These are phyloP conservation scores for Wallacemonas rigidus DNA, from an alignment of 208 protist species.

Conservation along the genomic window DNA sequence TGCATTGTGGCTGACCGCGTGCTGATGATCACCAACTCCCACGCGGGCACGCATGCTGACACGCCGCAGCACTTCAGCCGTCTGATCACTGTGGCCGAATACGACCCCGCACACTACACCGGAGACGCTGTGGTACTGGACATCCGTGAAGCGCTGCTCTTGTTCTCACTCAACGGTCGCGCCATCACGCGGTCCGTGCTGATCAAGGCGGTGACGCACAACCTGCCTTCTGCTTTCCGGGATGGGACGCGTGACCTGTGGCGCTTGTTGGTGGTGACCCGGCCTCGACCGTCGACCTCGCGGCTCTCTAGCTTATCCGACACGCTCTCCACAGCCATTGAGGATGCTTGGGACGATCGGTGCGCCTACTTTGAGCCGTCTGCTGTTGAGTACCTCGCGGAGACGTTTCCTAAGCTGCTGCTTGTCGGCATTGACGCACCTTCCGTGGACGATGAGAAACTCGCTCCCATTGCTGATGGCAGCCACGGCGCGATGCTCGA, in stretches of 20 bases:
- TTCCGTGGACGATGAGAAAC: conserved; percentile 51
- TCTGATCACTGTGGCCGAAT: conserved; percentile 32
- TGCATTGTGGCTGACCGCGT: conserved; percentile 60
- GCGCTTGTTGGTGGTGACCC: conserved; percentile 57
- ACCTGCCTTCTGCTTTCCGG: conserved; percentile 18
- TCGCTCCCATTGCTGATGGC: conserved; percentile 41
- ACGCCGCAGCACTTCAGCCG: conserved; percentile 60
- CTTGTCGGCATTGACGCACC: conserved; percentile 72
- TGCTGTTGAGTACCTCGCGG: conserved; percentile 46
- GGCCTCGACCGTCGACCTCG: background rate
- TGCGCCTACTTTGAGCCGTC: conserved; percentile 53
- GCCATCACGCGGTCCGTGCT: conserved; percentile 45
- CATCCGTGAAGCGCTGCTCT: conserved; percentile 31
- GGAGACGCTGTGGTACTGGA: conserved; percentile 63
- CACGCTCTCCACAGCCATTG: background rate
- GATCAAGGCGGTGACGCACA: conserved; percentile 31
- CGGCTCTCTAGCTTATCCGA: background rate
- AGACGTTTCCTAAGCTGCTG: conserved; percentile 53
- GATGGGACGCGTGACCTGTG: conserved; percentile 31
- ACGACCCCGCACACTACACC: conserved; percentile 67
- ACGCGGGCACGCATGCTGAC: conserved; percentile 80
- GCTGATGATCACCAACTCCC: conserved; percentile 64
- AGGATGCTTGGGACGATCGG: conserved; percentile 22
- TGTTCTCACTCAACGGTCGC: conserved; percentile 14
- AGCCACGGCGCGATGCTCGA: conserved; percentile 52